Evolutionary conservation across 2,329 filamentous ascomycete genomes (phyloP).

Genomic region (Epichloe brachyelytri): DNA sequence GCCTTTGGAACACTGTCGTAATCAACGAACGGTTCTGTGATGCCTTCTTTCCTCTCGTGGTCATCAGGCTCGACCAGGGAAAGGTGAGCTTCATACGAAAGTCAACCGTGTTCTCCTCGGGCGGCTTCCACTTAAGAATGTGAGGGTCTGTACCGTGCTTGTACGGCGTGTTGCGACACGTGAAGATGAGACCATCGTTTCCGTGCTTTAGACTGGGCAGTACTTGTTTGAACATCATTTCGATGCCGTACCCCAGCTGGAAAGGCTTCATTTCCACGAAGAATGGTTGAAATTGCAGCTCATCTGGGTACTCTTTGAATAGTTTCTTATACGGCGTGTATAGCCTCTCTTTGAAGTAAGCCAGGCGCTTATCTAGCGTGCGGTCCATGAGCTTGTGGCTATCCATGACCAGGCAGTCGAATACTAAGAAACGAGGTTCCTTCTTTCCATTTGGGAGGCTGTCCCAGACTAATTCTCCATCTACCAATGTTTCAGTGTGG

Average conservation of each 20-base stretch:
- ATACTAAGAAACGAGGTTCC: constrained; percentile 77
- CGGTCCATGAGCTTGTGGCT: constrained; percentile 62
- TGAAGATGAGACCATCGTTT: constrained; percentile 95
- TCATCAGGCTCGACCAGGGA: constrained; percentile 56
- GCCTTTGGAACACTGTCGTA: constrained; percentile 70
- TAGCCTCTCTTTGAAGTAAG: constrained; percentile 69
- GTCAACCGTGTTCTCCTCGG: constrained; percentile 88
- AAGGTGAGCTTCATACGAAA: constrained; percentile 74
- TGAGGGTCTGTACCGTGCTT: constrained; percentile 81
- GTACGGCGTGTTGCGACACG: constrained; percentile 80
- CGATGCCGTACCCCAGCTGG: constrained; percentile 76
- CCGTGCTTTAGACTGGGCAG: constrained; percentile 78
- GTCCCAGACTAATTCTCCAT: constrained; percentile 89
- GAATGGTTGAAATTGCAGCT: constrained; percentile 62
- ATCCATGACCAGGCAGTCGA: constrained; percentile 82
- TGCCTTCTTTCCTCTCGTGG: constrained; percentile 52
- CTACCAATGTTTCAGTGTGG: constrained; percentile 71
- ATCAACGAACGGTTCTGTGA: constrained; percentile 52
- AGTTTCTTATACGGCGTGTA: constrained; percentile 56
- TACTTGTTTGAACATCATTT: constrained; percentile 83
- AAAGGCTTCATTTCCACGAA: constrained; percentile 78
- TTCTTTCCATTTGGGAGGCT: constrained; percentile 51
- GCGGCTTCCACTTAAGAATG: constrained; percentile 97
- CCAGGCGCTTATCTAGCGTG: constrained; percentile 77
- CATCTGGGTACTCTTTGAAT: constrained; percentile 52